Conservation (phyloP, 202 grass and related monocot species). For the Tripidium arundinaceum region DNA sequence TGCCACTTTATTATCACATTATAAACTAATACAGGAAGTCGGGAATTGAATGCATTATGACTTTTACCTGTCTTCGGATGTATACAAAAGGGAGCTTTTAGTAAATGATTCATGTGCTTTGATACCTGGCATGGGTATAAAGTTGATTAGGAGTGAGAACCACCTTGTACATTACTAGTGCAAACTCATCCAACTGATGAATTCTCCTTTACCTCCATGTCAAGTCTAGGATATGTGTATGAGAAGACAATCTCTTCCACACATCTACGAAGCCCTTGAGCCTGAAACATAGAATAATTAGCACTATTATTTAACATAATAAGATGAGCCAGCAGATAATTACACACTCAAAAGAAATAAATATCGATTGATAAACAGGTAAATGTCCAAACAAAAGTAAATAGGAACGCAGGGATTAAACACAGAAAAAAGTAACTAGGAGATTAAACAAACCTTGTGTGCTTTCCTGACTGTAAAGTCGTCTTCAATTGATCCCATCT, state of each 20-base stretch:
- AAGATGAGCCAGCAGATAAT: not conserved
- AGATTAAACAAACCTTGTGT: constrained; percentile 69
- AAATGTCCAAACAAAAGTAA: constrained; percentile 10
- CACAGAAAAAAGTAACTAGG: not conserved
- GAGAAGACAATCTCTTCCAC: constrained; percentile 95
- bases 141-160: not conserved
- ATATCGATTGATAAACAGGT: not conserved
- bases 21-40: not conserved
- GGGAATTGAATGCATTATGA: not conserved
- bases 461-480: constrained; percentile 72
- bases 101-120: constrained; percentile 96
- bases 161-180: not conserved
- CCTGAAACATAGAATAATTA: constrained; percentile 34
- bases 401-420: constrained; percentile 7
- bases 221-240: constrained; percentile 95
- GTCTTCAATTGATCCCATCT: constrained; percentile 86
- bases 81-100: constrained; percentile 84
- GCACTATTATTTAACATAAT: not conserved
- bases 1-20: not conserved
- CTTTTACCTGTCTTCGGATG: constrained; percentile 85
- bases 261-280: constrained; percentile 64
- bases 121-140: constrained; percentile 54
- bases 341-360: not conserved
- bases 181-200: constrained; percentile 1
- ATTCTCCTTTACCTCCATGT: constrained; percentile 68